Percentiles rank a stretch among this genome's conserved stretches.
Evolutionary conservation across 2,329 filamentous ascomycete species (phyloP).

Genomic region (Trichoderma semiorbis): DNA sequence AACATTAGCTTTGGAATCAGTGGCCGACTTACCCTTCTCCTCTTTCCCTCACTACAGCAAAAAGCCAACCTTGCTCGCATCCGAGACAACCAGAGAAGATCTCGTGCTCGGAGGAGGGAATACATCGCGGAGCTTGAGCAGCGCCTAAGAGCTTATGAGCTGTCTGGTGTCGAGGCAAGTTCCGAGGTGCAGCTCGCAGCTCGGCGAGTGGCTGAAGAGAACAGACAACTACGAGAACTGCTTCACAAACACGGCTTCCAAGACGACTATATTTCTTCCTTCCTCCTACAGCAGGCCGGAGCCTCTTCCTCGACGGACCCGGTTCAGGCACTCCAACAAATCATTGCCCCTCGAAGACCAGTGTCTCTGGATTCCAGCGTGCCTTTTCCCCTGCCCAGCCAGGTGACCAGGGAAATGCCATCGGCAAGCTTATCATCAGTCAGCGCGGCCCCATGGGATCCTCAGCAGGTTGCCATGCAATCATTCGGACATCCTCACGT

Average conservation of each 20-base stretch:
- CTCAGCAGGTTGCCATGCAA: constrained; percentile 27
- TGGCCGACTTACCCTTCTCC: constrained; percentile 9
- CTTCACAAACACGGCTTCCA: constrained; percentile 55
- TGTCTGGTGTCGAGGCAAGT: constrained; percentile 63
- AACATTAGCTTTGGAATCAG: not conserved
- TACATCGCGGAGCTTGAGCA: constrained; percentile 68
- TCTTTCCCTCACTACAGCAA: constrained; percentile 29
- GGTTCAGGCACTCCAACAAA: constrained; percentile 36
- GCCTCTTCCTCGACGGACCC: constrained; percentile 19
- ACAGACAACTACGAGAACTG: constrained; percentile 58
- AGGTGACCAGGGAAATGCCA: constrained; percentile 34
- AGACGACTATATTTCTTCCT: constrained; percentile 50
- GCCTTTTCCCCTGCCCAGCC: constrained; percentile 29
- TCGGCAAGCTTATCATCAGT: constrained; percentile 33
- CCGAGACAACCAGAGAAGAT: constrained; percentile 73
- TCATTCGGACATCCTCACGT: constrained; percentile 27
- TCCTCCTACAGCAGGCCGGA: constrained; percentile 31
- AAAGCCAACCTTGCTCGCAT: constrained; percentile 53
- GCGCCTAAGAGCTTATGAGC: constrained; percentile 58
- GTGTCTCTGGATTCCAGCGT: constrained; percentile 28
- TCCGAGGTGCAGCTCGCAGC: constrained; percentile 70
- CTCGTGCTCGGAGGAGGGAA: constrained; percentile 69
- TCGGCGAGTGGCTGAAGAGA: constrained; percentile 65
- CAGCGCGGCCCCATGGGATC: constrained; percentile 34
- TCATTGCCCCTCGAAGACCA: constrained; percentile 37